Evolutionary conservation across 164 flowering plant species (phyloP), one percentile per base, ranked within the genome.

Genomic region (Houttuynia cordata): DNA sequence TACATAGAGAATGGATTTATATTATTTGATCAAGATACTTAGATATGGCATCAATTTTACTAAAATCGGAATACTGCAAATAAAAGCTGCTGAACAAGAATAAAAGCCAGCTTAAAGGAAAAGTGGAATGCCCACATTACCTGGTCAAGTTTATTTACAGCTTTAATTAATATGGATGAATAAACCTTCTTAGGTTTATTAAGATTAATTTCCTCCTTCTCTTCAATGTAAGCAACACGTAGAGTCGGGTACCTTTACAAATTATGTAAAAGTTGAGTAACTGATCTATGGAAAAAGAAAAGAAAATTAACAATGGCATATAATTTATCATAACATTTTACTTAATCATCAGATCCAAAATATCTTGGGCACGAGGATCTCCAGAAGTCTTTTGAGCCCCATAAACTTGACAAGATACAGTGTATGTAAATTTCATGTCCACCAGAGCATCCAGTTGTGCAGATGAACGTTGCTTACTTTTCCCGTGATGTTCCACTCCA

Each of bases 181-280:
- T 92, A 92, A 60, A 82, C 78, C 73, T 84, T 87, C 23, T 49
- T 70, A 67, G 73, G 62, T 60, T 61, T 63, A 25, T 73, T 68
- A 4, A 40, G 64, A 58, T 62, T 68, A n/a, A 74, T 71, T 53
- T 73, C 84, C 78, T 92, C 96, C 69, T 81, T 89, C 81, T 92
- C 98, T 70, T 89, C 98, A 67, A 92, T 86, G 71, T 92, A 89
- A 62, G 98, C 93, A 74, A 92, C 93, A 52, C 98, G 96, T 3
- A 92, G 69, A 57, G 91, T 76, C 52, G 91, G 96, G 65, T 92
- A 80, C 81, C 98, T 91, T 61, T 60, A 70, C 59, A 64, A 24
- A 69, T 65, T 25, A 65, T 24, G 57, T 52, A 37, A 10, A 12
- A 17, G 49, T 17, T 12, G 17, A 45, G 17, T 12, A 45, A 45